Evolutionary conservation across 2,329 filamentous ascomycete genomes (phyloP).

Genomic region (Penicillium brasilianum): DNA sequence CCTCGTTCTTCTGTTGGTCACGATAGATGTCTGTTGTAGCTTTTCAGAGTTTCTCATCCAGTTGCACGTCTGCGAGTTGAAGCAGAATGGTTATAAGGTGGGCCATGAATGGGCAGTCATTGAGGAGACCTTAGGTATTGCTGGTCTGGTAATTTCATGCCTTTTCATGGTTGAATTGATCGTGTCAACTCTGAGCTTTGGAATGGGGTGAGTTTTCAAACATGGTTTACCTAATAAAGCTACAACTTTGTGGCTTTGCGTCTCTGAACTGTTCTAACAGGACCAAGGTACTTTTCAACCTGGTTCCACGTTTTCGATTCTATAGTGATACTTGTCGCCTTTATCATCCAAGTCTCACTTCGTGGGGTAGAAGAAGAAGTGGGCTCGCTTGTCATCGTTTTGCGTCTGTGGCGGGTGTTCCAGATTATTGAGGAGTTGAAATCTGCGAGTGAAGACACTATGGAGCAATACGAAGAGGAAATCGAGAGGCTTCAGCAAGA

Average conservation of each 20-base stretch:
- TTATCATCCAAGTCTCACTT: conserved; percentile 65
- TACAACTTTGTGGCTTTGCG: too few relatives aligned
- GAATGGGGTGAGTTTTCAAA: conserved; percentile 55
- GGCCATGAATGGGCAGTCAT: conserved; percentile 41
- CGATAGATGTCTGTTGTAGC: conserved; percentile 57
- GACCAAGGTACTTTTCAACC: conserved; percentile 59
- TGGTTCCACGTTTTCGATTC: conserved; percentile 70
- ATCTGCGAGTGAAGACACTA: conserved; percentile 65
- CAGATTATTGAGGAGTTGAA: conserved; percentile 73
- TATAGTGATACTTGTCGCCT: conserved; percentile 64
- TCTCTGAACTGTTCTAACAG: conserved; percentile 2
- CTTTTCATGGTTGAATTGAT: conserved; percentile 69
- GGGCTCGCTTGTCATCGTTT: conserved; percentile 65
- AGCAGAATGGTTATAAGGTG: conserved; percentile 32
- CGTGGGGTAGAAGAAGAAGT: conserved; percentile 53
- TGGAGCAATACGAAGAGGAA: conserved; percentile 61
- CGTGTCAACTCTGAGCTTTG: conserved; percentile 66
- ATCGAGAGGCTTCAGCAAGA: conserved; percentile 49
- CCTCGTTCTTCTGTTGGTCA: conserved; percentile 54
- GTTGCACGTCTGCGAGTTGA: conserved; percentile 55
- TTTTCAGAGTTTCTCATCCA: conserved; percentile 59
- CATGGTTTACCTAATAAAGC: background rate
- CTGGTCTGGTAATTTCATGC: conserved; percentile 65
- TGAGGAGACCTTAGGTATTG: conserved; percentile 53
- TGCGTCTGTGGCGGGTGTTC: conserved; percentile 71